Conservation (phyloP, 2,329 filamentous ascomycete species). For the Microdochium trichocladiopsis region DNA sequence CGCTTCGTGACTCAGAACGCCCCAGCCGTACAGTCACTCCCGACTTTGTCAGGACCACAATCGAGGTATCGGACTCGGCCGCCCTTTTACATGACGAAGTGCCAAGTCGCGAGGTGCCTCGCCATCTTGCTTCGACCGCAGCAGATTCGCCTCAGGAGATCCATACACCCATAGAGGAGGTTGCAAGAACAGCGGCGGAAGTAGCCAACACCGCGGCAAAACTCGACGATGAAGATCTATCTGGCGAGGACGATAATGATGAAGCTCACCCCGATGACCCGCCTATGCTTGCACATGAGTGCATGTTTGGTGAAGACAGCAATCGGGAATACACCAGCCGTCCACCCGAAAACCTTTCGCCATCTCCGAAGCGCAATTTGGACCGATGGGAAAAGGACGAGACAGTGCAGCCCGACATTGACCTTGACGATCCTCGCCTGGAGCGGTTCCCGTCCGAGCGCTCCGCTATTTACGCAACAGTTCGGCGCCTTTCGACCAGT, state of each 20-base stretch:
- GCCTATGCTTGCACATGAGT: slow-evolving; percentile 15
- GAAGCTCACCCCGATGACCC: slow-evolving; percentile 1
- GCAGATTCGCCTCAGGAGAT: slow-evolving; percentile 19
- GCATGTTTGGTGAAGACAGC: slow-evolving; percentile 1
- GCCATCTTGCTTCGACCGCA: slow-evolving; percentile 20
- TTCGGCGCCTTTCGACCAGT: slow-evolving; percentile 19
- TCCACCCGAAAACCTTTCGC: not conserved
- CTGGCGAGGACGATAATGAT: slow-evolving; percentile 2
- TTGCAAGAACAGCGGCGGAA: slow-evolving; percentile 34
- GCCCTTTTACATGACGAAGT: slow-evolving; percentile 14
- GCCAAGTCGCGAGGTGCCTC: slow-evolving; percentile 3
- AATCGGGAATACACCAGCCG: not conserved
- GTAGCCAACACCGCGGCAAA: slow-evolving; percentile 32
- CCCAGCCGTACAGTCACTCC: slow-evolving; percentile 17
- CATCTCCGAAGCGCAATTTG: not conserved
- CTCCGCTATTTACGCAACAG: slow-evolving; percentile 18
- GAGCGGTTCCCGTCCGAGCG: slow-evolving; percentile 21
- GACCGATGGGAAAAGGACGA: not conserved
- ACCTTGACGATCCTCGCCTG: slow-evolving; percentile 18
- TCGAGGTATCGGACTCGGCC: slow-evolving; percentile 27
- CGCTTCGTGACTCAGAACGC: slow-evolving; percentile 6
- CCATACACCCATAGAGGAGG: slow-evolving; percentile 30
- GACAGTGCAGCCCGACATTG: slow-evolving; percentile 4
- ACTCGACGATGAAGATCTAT: slow-evolving; percentile 19
- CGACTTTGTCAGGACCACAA: slow-evolving; percentile 16